Conservation (phyloP, 2,329 filamentous ascomycete species). For the Purpureocillium takamizusanense region DNA sequence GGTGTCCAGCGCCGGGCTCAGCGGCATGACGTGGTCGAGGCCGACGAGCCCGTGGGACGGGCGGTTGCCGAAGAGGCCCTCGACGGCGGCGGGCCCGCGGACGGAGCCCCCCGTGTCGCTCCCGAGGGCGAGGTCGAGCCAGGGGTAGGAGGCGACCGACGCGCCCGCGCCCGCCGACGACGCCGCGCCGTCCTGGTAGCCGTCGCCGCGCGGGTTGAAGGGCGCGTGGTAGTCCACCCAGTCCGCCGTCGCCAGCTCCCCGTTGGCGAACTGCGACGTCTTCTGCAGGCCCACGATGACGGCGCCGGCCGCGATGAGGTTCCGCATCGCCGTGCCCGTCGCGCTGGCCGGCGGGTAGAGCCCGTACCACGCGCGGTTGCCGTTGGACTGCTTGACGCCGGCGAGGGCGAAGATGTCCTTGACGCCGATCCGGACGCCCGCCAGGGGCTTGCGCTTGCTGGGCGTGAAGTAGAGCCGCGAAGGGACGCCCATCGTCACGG, state of each 20-base stretch:
- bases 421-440: slow-evolving; percentile 50
- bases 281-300: slow-evolving; percentile 38
- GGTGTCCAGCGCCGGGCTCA: slow-evolving; percentile 32
- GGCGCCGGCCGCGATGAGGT: slow-evolving; percentile 49
- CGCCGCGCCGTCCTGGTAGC: slow-evolving; percentile 29
- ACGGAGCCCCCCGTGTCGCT: too few relatives aligned
- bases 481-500: neutral
- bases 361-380: slow-evolving; percentile 49
- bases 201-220: slow-evolving; percentile 37
- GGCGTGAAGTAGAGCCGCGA: too few relatives aligned
- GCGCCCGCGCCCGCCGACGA: slow-evolving; percentile 33
- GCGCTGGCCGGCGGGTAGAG: slow-evolving; percentile 38
- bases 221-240: slow-evolving; percentile 31
- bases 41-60: too few relatives aligned
- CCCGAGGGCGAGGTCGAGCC: slow-evolving; percentile 16
- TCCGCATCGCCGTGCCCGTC: slow-evolving; percentile 29
- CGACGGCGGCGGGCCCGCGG: too few relatives aligned
- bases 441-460: slow-evolving; percentile 39
- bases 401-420: slow-evolving; percentile 54
- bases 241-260: slow-evolving; percentile 37
- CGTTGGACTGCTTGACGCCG: slow-evolving; percentile 44
- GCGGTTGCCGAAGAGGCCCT: too few relatives aligned
- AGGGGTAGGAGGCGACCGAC: slow-evolving; percentile 30
- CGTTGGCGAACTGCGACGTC: slow-evolving; percentile 35
- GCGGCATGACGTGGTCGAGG: slow-evolving; percentile 8